Evolutionary conservation across 2,329 filamentous ascomycete genomes (phyloP), one percentile per base, ranked within the genome.

Genomic region (Penicillium sp.): DNA sequence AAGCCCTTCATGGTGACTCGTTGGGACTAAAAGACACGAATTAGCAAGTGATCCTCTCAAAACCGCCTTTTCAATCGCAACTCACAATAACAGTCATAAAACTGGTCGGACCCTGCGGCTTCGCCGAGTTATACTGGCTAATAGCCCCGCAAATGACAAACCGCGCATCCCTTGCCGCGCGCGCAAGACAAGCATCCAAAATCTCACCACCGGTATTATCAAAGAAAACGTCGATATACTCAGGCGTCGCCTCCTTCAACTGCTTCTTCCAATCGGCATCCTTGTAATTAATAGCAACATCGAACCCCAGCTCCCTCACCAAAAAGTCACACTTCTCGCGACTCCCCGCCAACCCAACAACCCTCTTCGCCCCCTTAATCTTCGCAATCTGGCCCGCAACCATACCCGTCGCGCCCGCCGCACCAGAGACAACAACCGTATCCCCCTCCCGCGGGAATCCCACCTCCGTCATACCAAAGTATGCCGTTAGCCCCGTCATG

Each of bases 311-410:
- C 67, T 87, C 84, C 60, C 84, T 76, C 3, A 78, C 82, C 61
- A 92, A 73, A 82, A 88, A 90, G 51, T 79, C 75, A 66, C 85
- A 89, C 77, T 91, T 91, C 39, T 88, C 85, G 37, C 85, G 82
- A 55, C 81, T 83, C 0, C 89, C 89, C 0, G 87, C 87, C 61
- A 91, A 80, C 6, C 88, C 89, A 22, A 89, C 74, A 13, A 91
- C 85, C 2, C 81, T 69, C 64, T 78, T 84, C 76, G 66, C 83
- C 13, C 88, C 90, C 73, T 87, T 86, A 54, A 91, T 77, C 79
- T 91, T 92, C 18, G 89, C 89, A 65, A 93, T 91, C 76, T 94
- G 90, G 0, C 89, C 89, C 0, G 86, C 90, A 1, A 93, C 85
- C 69, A 84, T 89, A 1, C 90, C 90, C 0, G 90, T 93, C 0